Evolutionary conservation across 2,329 filamentous ascomycete species (phyloP).

Genomic region (Fusarium newnesense): DNA sequence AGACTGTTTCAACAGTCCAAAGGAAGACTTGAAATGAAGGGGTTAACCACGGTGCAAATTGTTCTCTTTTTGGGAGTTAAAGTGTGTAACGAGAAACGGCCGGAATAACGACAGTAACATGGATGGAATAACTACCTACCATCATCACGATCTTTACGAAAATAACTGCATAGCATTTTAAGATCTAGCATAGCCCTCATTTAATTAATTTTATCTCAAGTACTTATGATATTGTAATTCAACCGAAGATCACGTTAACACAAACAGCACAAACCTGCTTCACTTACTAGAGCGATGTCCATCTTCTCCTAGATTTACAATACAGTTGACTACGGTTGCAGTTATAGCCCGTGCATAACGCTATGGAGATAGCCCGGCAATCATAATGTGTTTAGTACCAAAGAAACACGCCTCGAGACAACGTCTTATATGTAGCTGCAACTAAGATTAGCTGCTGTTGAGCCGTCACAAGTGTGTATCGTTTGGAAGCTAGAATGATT

Average conservation of each 20-base stretch:
- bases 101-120: not conserved
- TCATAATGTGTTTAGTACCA: not conserved
- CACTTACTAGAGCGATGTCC: too few species aligned
- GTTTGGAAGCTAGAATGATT: not conserved
- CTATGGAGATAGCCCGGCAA: not conserved
- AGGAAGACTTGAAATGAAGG: not conserved
- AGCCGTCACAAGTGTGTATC: not conserved
- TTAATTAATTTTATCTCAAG: not conserved
- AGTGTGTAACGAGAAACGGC: constrained; percentile 4
- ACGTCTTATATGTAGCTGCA: not conserved
- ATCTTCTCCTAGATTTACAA: too few species aligned
- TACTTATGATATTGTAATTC: too few species aligned
- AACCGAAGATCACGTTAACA: too few species aligned
- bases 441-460: not conserved
- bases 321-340: too few species aligned
- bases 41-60: accelerated
- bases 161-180: not conserved
- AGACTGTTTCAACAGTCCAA: not conserved
- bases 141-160: constrained; percentile 11
- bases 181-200: not conserved
- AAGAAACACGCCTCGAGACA: not conserved
- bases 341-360: too few species aligned
- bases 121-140: not conserved
- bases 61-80: not conserved
- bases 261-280: too few species aligned